Base-by-base conservation (phyloP, 192 early-diverging fungal species). In the Coemansia aciculifera region DNA sequence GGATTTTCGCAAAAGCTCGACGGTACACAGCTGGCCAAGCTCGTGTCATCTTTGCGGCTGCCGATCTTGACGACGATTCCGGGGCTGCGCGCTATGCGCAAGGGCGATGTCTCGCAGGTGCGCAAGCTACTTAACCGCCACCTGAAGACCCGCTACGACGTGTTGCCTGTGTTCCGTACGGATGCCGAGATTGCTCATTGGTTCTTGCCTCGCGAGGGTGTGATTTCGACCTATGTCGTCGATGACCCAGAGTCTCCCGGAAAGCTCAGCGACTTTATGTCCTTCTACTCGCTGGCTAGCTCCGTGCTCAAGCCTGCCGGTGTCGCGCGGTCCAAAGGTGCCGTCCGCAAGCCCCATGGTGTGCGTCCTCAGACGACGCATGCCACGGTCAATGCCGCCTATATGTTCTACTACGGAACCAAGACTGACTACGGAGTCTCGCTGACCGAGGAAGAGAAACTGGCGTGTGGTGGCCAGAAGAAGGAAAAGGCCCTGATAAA, bases 211-310 rank as follows among this genome's bases (percentile, higher is more conserved):
- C 87, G 89, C 60, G 77, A 91, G 9, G 85, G 83, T 32, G 98
- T 99, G 6, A 86, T 99, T 19, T 96, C 90, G 89, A 92, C 92
- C 52, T 98, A 93, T 73, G 98, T 98, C n/a, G 93, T 94, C 4
- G 91, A 95, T 69, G 87, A 84, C 87, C 46, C 83, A 77, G 61
- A 78, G 69, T 68, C 88, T 70, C 67, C 86, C 0, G 78, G 88
- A 38, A 78, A 86, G 48, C 79, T 99, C 64, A 90, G 90, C 2
- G 92, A 98, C 69, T 94, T 99, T 68, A 85, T 94, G 63, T 94
- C 95, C 5, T 99, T 97, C 85, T 99, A 98, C 84, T 90, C 88
- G 69, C 85, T 99, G 43, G 93, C 96, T n/a, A 96, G 95, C 54
- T 87, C 90, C 2, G 92, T 95, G 29, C 92, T 97, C 60, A 89